phyloP scores from a whole-genome alignment of 2,329 filamentous ascomycete species.

The Fusarium equiseti region DNA sequence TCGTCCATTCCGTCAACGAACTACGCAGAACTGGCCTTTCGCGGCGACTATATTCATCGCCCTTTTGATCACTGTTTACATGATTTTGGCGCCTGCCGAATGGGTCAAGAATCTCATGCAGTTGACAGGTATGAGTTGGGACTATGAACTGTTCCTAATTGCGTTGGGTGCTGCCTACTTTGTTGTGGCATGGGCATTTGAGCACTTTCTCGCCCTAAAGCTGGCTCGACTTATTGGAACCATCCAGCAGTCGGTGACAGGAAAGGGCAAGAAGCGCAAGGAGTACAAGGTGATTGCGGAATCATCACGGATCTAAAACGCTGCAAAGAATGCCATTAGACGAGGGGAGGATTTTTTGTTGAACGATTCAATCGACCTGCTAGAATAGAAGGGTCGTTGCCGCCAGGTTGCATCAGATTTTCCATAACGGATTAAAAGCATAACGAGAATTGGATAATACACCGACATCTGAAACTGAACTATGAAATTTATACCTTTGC shows the following conservation, averaged over 20 bases:
- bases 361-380: background rate
- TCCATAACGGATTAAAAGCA: background rate
- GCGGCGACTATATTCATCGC: slow-evolving; percentile 79
- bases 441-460: slow-evolving; percentile 1
- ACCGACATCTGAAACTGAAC: background rate
- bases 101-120: slow-evolving; percentile 85
- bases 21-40: slow-evolving; percentile 86
- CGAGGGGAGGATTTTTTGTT: background rate
- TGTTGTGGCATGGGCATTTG: slow-evolving; percentile 74
- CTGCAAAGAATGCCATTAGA: background rate
- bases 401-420: background rate
- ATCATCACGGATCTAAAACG: slow-evolving; percentile 51
- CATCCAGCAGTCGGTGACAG: slow-evolving; percentile 67
- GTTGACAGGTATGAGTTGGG: slow-evolving; percentile 78
- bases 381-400: slow-evolving; percentile 5
- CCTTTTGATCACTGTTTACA: slow-evolving; percentile 77
- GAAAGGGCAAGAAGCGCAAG: slow-evolving; percentile 81
- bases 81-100: slow-evolving; percentile 79
- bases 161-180: slow-evolving; percentile 78
- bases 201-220: slow-evolving; percentile 76
- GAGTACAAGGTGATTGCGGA: slow-evolving; percentile 86
- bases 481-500: no score
- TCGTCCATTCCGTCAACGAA: slow-evolving; percentile 85
- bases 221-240: slow-evolving; percentile 76
- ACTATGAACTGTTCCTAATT: slow-evolving; percentile 81